Evolutionary conservation across 352 stramenopile genomes (phyloP), one percentile per base, ranked within the genome.

Genomic region (Pythium oligandrum): DNA sequence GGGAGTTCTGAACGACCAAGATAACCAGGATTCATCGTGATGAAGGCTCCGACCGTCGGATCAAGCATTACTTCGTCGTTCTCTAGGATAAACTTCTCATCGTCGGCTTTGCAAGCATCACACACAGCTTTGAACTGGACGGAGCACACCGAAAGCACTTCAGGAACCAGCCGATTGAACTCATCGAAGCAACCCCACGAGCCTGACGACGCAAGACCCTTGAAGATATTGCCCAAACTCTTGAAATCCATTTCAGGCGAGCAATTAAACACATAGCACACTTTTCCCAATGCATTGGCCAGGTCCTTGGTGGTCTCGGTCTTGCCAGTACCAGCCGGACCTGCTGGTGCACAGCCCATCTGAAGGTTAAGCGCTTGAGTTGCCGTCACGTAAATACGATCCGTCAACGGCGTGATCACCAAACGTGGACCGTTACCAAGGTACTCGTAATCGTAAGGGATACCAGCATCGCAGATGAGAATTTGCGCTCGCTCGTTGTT

Each of bases 21-120:
- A 64, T 98, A 98, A 10, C 93, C 95, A 3, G 95, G 95, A 63
- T 98, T 98, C 95, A 98, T 98, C 11, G 95, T 98, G 59, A 98
- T 98, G 64, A 97, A 98, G 6, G 90, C 93, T 37, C 95, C 95
- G 47, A 96, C 95, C 0, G 86, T 93, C 5, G 90, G 88, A 63
- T 98, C 92, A 3, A 98, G 64, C 51, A 72, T 83, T 10, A 98
- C 88, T 46, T 96, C 86, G 52, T 98, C 91, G 40, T 96, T 96
- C 58, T 98, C 93, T 31, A 98, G 77, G n/a, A 96, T 86, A 64
- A 98, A 97, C 31, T 74, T 83, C 49, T 94, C 86, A 37, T 93
- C 75, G 53, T 97, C 88, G n/a, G 90, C 91, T 64, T 97, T 97
- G 51, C 96, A 96, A 26, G 90, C 94, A 59, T 98, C 94, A 51